Evolutionary conservation across 2,329 filamentous ascomycete species (phyloP).

Genomic region (Colletotrichum falcatum): DNA sequence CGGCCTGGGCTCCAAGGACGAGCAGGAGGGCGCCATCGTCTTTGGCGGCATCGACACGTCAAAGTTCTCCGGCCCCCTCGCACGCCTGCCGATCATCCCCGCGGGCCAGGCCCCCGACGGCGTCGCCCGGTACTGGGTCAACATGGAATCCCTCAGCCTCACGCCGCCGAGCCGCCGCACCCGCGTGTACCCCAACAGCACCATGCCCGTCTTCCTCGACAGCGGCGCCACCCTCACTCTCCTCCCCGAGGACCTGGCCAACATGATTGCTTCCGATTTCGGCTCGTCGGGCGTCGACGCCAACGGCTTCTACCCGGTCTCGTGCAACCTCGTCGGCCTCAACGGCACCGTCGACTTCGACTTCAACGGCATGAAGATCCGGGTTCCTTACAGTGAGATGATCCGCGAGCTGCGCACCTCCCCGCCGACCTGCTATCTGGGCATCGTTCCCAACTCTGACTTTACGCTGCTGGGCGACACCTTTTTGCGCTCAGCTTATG

Average conservation of each 20-base stretch:
- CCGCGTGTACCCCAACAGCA: slow-evolving; percentile 48
- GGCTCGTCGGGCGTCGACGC: slow-evolving; percentile 53
- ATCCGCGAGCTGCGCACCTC: slow-evolving; percentile 51
- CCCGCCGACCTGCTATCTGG: slow-evolving; percentile 59
- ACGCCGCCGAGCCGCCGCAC: slow-evolving; percentile 52
- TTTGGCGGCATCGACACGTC: slow-evolving; percentile 76
- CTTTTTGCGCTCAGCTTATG: slow-evolving; percentile 67
- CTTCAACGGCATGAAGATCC: slow-evolving; percentile 61
- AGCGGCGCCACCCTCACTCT: slow-evolving; percentile 77
- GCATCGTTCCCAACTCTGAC: slow-evolving; percentile 59
- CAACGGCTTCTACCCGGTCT: slow-evolving; percentile 60
- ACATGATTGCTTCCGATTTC: slow-evolving; percentile 62
- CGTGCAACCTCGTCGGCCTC: slow-evolving; percentile 56
- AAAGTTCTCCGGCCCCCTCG: slow-evolving; percentile 71
- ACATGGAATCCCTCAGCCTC: slow-evolving; percentile 59
- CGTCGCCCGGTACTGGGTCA: slow-evolving; percentile 65
- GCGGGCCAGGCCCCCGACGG: slow-evolving; percentile 65
- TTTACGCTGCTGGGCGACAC: slow-evolving; percentile 70
- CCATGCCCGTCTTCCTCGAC: slow-evolving; percentile 73
- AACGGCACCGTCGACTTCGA: slow-evolving; percentile 61
- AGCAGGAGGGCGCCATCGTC: slow-evolving; percentile 71
- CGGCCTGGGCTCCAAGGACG: slow-evolving; percentile 71
- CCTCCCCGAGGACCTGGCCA: slow-evolving; percentile 68
- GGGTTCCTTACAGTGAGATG: slow-evolving; percentile 63
- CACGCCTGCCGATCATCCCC: slow-evolving; percentile 71